Evolutionary conservation across 2,329 filamentous ascomycete species (phyloP).

Genomic region (Alternaria conjuncta): DNA sequence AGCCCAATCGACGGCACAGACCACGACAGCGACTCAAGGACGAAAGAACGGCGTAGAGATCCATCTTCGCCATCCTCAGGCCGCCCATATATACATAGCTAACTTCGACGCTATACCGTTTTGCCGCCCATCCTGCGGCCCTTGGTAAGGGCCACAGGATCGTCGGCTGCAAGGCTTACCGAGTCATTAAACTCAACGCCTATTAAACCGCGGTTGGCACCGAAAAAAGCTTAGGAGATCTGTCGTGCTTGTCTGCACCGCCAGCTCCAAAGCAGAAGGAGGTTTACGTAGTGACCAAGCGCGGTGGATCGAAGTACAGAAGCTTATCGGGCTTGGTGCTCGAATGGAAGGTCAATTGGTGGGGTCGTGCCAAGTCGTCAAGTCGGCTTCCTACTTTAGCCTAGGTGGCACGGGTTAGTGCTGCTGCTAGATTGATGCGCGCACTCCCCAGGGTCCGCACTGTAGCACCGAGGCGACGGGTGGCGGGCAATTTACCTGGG

Average conservation of each 20-base stretch:
- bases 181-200: neutral
- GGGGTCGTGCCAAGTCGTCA: neutral
- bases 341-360: slow-evolving; percentile 2
- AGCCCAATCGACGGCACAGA: neutral
- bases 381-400: slow-evolving; percentile 3
- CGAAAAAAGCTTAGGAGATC: neutral
- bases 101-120: neutral
- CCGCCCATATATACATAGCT: neutral
- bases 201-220: neutral
- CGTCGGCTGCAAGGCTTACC: neutral
- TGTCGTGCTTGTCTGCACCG: neutral
- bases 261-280: slow-evolving; percentile 1
- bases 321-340: slow-evolving; percentile 3
- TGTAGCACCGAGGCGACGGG: neutral
- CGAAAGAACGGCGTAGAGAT: neutral
- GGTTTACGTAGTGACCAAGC: neutral
- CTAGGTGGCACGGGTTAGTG: neutral
- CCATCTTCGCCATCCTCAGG: neutral
- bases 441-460: neutral
- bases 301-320: neutral
- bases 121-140: neutral
- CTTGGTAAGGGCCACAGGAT: neutral
- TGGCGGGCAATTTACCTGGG: neutral
- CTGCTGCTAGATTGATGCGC: neutral
- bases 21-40: neutral